Percentiles rank a stretch among this genome's conserved stretches.
Conservation (phyloP, 1,284 basidiomycete genomes). For the Athelia sp. region DNA sequence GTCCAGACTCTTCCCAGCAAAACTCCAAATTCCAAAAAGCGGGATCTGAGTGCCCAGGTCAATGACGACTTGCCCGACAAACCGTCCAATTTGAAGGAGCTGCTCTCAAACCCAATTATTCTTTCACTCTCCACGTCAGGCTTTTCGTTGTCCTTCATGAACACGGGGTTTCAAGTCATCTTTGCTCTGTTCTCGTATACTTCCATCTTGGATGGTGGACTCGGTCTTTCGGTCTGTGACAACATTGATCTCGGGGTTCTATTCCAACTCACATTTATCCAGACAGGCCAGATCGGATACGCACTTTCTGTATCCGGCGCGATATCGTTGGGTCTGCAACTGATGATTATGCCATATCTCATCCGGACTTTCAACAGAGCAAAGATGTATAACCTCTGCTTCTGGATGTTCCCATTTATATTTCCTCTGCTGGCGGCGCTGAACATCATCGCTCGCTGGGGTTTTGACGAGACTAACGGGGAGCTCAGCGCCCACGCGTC, state of each 20-base stretch:
- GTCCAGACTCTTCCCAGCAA: constrained; percentile 41
- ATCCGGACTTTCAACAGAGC: constrained; percentile 37
- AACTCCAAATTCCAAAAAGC: constrained; percentile 7
- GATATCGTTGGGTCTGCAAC: constrained; percentile 38
- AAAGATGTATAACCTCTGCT: constrained; percentile 40
- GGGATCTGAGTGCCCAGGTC: no score
- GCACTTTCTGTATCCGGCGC: constrained; percentile 42
- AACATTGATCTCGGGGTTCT: constrained; percentile 19
- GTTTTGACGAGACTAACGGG: constrained; percentile 19
- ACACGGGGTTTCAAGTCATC: constrained; percentile 58
- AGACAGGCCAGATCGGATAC: constrained; percentile 61
- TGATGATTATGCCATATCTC: constrained; percentile 42
- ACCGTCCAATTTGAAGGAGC: constrained; percentile 25
- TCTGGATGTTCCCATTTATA: constrained; percentile 41
- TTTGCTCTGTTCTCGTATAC: constrained; percentile 68
- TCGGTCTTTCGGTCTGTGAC: constrained; percentile 48
- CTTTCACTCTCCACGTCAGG: constrained; percentile 50
- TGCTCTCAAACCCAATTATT: constrained; percentile 49
- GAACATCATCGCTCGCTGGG: constrained; percentile 33
- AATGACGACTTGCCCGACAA: constrained; percentile 16
- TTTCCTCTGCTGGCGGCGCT: constrained; percentile 40
- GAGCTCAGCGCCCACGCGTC: constrained; percentile 14
- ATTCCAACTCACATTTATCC: constrained; percentile 2
- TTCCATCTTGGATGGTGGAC: constrained; percentile 48
- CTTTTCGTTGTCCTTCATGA: constrained; percentile 49